These are phyloP conservation scores for Pachyrhizus erosus DNA, from an alignment of 306 rosid species.

Conservation along the genomic window DNA sequence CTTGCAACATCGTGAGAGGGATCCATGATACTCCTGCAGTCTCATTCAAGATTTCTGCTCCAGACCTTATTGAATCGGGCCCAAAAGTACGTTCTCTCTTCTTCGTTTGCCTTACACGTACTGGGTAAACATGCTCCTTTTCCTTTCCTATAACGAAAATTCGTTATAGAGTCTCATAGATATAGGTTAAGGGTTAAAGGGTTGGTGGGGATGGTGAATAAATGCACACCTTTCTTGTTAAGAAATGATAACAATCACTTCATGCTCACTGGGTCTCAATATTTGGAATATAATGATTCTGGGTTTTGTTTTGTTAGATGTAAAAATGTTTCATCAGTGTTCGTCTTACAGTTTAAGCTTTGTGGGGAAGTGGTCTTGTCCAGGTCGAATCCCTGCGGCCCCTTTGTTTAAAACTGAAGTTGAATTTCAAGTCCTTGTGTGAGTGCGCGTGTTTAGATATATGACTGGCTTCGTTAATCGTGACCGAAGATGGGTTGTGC, in stretches of 20 bases:
- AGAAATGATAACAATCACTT: background rate
- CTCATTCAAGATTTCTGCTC: constrained; percentile 90
- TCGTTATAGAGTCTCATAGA: background rate
- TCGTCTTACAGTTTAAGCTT: background rate
- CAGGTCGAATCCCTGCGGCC: background rate
- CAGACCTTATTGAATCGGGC: constrained; percentile 81
- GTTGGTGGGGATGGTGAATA: background rate
- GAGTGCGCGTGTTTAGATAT: background rate
- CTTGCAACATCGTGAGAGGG: background rate
- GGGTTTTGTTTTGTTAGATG: background rate
- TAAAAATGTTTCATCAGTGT: background rate
- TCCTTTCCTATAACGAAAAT: background rate
- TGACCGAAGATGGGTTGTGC: background rate
- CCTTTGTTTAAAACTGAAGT: background rate
- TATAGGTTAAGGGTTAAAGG: background rate
- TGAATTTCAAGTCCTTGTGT: background rate
- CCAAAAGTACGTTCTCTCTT: constrained; percentile 56
- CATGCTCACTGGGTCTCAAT: background rate
- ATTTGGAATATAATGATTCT: background rate
- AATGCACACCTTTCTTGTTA: background rate
- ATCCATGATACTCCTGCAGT: constrained; percentile 87
- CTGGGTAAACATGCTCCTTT: too few relatives aligned
- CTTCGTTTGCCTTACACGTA: background rate
- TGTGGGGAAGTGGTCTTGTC: background rate
- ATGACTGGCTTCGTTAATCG: background rate